These are phyloP conservation scores for Hordeum marinum DNA, from an alignment of 176 grass and related monocot species.

Conservation along the genomic window DNA sequence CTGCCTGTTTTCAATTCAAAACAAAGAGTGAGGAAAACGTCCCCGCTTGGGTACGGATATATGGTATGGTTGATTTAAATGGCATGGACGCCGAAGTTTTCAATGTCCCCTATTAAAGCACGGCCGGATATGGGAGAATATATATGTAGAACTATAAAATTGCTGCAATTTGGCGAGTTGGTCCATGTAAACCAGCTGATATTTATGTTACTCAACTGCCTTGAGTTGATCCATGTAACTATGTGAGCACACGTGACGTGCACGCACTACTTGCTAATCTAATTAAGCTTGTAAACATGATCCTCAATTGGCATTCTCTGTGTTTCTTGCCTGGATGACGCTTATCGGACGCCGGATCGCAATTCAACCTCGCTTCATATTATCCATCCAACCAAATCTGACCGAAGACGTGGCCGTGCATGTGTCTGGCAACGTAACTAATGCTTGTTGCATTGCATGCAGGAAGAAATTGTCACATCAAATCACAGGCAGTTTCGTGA, in stretches of 20 bases:
- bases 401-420: not conserved
- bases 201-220: not conserved
- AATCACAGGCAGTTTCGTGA: not conserved
- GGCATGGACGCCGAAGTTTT: not conserved
- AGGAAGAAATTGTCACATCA: not conserved
- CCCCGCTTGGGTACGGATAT: not conserved
- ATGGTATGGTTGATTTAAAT: not conserved
- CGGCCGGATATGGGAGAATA: too few species aligned
- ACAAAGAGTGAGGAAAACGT: not conserved
- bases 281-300: not conserved
- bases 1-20: not conserved
- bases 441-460: not conserved
- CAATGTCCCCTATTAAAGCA: not conserved
- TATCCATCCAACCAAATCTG: not conserved
- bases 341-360: not conserved
- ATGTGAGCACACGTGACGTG: not conserved
- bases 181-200: not conserved
- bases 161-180: not conserved
- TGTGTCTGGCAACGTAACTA: slow-evolving; percentile 1
- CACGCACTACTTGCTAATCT: not conserved
- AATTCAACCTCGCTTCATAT: not conserved
- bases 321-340: not conserved
- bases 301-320: not conserved
- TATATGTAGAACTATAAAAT: not conserved
- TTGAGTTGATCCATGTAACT: not conserved